Evolutionary conservation across 768 basidiomycete genomes (phyloP), one percentile per base, ranked within the genome.

Genomic region (Russula emetica): DNA sequence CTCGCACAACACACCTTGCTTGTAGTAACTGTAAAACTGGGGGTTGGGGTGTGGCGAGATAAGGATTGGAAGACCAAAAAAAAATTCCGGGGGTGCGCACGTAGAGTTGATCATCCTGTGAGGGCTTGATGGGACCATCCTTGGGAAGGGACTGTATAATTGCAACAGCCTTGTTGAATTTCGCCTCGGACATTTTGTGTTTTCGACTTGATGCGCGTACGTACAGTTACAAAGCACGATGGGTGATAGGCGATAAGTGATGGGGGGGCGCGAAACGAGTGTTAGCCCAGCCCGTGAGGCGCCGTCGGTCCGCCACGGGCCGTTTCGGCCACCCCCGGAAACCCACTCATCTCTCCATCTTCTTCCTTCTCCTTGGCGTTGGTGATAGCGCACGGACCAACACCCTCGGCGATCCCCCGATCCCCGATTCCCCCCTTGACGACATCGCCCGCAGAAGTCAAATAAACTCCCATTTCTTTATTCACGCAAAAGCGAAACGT

Each of bases 21-120:
- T 99, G 84, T 80, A 98, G 75, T 87, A 84, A 69, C 81, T 82
- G 81, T 98, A 99, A 81, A 97, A 97, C 95, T 98, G 71, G 22
- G 16, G 22, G 11, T 9, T n/a, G 32, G 22, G 26, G 36, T 36
- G 36, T 34, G 34, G 44, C 5, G 30, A 47, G 22, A 18, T 38
- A 13, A 34, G 26, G 65, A 64, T 54, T 52, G 58, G 55, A 13
- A 51, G 20, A 18, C 34, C 47, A 56, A 34, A 52, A 65, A 68
- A 66, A 58, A 47, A 47, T n/a, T n/a, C n/a, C 3, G 9, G 55
- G 40, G 36, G 49, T n/a, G 40, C 90, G 73, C 74, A 94, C 95
- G 70, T 77, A 79, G 69, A 98, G 89, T 79, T 92, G 82, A 61
- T 92, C 87, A 13, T 87, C 86, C 67, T 82, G 76, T 20, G 77